Conservation (phyloP, 2,329 filamentous ascomycete genomes). For the Fusarium ambrosium region DNA sequence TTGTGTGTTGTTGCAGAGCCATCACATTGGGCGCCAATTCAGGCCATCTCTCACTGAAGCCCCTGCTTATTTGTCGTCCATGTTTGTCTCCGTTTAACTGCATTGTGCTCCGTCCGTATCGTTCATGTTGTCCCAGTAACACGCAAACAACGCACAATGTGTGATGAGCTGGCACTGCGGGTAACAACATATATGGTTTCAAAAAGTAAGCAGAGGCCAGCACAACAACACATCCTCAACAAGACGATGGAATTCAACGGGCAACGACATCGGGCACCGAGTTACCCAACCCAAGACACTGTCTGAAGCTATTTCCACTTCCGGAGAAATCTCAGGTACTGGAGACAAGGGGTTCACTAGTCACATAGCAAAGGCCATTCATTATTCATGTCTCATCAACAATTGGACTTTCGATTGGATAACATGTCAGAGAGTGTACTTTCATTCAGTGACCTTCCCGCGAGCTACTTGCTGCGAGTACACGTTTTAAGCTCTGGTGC, state of each 20-base stretch:
- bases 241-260: not conserved
- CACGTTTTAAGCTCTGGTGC: not conserved
- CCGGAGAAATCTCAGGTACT: not conserved
- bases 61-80: not conserved
- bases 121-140: conserved; percentile 6
- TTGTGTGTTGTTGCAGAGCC: not conserved
- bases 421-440: not conserved
- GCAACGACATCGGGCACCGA: not conserved
- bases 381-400: not conserved
- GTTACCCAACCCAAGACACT: not conserved
- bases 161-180: conserved; percentile 7
- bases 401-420: not conserved
- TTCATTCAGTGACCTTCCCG: not conserved
- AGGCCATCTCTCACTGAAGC: not conserved
- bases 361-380: not conserved
- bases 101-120: not conserved
- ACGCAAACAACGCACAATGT: not conserved
- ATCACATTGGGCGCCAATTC: not conserved
- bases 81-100: not conserved
- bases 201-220: not conserved
- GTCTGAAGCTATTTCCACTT: not conserved
- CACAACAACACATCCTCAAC: not conserved
- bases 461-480: not conserved
- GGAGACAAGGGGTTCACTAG: not conserved
- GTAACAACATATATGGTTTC: not conserved